phyloP scores from a whole-genome alignment of 768 basidiomycete genomes.

The Holtermanniella nyarrowii region DNA sequence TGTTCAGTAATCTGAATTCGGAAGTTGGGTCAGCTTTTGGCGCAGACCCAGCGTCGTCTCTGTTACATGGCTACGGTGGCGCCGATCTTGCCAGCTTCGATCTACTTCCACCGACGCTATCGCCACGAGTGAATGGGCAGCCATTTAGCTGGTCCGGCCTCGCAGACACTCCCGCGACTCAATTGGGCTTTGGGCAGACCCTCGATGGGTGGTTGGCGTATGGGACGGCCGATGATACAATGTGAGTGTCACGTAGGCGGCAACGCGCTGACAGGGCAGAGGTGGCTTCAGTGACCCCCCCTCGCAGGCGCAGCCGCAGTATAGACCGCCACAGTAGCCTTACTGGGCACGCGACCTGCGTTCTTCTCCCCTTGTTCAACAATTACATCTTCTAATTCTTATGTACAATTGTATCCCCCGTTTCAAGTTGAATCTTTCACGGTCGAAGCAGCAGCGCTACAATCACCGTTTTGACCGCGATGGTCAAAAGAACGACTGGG shows the following conservation, averaged over 20 bases:
- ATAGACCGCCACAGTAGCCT: too few relatives aligned
- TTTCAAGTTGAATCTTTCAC: too few relatives aligned
- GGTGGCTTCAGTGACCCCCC: too few relatives aligned
- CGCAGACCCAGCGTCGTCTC: neutral
- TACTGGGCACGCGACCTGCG: too few relatives aligned
- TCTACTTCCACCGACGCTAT: neutral
- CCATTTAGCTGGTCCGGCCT: neutral
- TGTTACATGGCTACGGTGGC: neutral
- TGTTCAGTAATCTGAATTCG: neutral
- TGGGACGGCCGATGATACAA: neutral
- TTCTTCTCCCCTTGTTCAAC: too few relatives aligned
- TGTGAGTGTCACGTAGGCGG: too few relatives aligned
- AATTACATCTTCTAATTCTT: too few relatives aligned
- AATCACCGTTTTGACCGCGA: slow-evolving; percentile 16
- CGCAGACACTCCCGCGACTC: neutral
- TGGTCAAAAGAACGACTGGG: slow-evolving; percentile 23
- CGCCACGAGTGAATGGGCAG: neutral
- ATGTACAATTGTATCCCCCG: too few relatives aligned
- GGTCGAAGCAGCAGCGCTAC: slow-evolving; percentile 12
- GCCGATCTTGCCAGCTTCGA: neutral
- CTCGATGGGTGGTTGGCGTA: neutral
- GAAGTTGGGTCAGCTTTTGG: neutral
- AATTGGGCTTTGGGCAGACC: neutral
- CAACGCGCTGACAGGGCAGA: neutral
- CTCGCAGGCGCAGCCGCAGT: too few relatives aligned